Conservation (phyloP, 345 rosid species). For the Salix caprea region DNA sequence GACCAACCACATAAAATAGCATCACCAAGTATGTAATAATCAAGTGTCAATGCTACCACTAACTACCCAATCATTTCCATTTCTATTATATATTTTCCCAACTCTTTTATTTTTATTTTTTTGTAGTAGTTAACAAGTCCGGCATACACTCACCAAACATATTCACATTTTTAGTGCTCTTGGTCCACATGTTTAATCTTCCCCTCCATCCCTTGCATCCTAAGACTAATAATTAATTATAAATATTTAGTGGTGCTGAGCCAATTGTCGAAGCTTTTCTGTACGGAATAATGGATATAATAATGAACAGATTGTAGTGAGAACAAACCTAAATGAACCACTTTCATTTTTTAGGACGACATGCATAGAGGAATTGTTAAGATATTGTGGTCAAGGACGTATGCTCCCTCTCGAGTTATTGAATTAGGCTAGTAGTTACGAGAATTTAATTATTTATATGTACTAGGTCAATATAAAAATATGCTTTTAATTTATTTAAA, state of each 20-base stretch:
- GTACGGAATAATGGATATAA: neutral
- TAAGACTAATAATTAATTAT: no score
- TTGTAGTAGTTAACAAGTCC: neutral
- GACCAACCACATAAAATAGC: constrained; percentile 1
- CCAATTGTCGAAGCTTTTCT: neutral
- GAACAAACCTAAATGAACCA: neutral
- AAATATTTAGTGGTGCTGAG: neutral
- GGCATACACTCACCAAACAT: neutral
- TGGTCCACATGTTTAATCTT: neutral
- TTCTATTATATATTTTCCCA: constrained; percentile 4
- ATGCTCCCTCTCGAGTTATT: no score
- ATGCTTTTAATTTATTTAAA: no score
- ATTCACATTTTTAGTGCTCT: neutral
- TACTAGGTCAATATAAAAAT: no score
- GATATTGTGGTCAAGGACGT: no score
- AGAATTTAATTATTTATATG: no score
- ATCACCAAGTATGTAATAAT: constrained; percentile 1
- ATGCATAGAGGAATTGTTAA: no score
- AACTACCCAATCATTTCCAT: constrained; percentile 36
- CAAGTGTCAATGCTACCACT: constrained; percentile 5
- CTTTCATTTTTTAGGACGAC: no score
- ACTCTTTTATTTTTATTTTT: neutral
- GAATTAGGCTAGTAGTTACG: no score
- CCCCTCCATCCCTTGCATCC: neutral
- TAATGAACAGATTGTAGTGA: neutral